Conservation (phyloP, 2,329 filamentous ascomycete species). For the Zarea fungicola region DNA sequence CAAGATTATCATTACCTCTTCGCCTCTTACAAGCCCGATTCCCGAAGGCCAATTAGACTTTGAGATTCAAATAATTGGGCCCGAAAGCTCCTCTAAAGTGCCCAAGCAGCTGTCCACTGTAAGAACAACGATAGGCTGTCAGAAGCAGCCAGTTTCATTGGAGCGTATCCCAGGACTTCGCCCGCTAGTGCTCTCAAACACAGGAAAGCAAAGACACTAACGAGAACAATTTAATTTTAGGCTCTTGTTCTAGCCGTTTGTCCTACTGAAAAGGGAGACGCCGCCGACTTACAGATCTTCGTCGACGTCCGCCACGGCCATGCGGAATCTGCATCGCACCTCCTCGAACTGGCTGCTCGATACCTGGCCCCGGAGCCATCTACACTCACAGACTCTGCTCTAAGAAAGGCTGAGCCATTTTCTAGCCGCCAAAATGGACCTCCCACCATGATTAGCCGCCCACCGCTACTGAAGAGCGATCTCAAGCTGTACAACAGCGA, state of each 20-base stretch:
- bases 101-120: slow-evolving; percentile 10
- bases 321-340: not conserved
- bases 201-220: too few species aligned
- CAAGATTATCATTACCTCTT: not conserved
- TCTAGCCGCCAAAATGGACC: slow-evolving; percentile 11
- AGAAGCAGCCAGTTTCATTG: not conserved
- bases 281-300: slow-evolving; percentile 9
- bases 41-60: slow-evolving; percentile 4
- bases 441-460: slow-evolving; percentile 7
- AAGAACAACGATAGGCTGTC: not conserved
- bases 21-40: not conserved
- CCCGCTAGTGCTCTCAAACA: too few species aligned
- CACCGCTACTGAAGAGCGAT: slow-evolving; percentile 10
- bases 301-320: slow-evolving; percentile 13
- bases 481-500: slow-evolving; percentile 2
- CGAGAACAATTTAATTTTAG: too few species aligned
- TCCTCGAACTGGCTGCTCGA: slow-evolving; percentile 12
- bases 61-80: slow-evolving; percentile 5
- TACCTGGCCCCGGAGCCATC: slow-evolving; percentile 6
- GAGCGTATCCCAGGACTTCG: not conserved
- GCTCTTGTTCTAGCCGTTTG: slow-evolving; percentile 2
- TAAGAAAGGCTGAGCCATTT: slow-evolving; percentile 5
- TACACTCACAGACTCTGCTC: not conserved
- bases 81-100: slow-evolving; percentile 1
- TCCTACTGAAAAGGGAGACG: not conserved